Base-by-base conservation (phyloP, 1,139 yeast genomes). In the Eremothecium cymbalariae region DNA sequence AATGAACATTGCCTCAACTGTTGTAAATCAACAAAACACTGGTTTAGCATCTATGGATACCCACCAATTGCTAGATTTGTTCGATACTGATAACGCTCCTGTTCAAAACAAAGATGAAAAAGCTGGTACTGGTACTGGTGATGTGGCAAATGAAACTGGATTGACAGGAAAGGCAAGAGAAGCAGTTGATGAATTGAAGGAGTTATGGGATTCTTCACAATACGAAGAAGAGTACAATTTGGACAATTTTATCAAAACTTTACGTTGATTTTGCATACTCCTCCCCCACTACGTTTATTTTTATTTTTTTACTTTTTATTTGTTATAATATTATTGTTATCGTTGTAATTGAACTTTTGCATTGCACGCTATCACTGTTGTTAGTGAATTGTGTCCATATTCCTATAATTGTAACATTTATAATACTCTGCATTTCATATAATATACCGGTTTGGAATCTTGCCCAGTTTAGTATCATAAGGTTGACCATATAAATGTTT, bases 21-120 rank as follows among this genome's bases (percentile, higher is more conserved):
- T 93, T 50, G 94, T 93, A 37, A 88, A 88, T 55, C 99, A 93
- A 59, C 98, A 93, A 56, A 93, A 93, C 57, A 74, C 94, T 8
- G 98, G 97, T 1, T 69, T 93, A 47, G 74, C 85, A 4, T 84
- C 96, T 0, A 93, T 93, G 98, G 97, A 86, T 52, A 88, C 98
- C 0, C 88, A 84, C 53, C 97, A 93, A 60, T 68, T 93, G 43
- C 66, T 93, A 35, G 98, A 93, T 52, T 64, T 93, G 53, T 93
- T 93, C 57, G 90, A 83, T 47, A 59, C 63, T 5, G 54, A 56
- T 7, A 63, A 62, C 16, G 69, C 67, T 25, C 66, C 72, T 2
- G 59, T 69, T 7, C 69, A 64, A 38, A 57, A 62, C 11, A 51
- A 46, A 6, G 58, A 52, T 6, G 58, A 49, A 23, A 43, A 42